A percentile compares a stretch with the other conserved stretches of the same genome.
Conservation (phyloP, 2,329 filamentous ascomycete species). For the Pseudogymnoascus sp. region DNA sequence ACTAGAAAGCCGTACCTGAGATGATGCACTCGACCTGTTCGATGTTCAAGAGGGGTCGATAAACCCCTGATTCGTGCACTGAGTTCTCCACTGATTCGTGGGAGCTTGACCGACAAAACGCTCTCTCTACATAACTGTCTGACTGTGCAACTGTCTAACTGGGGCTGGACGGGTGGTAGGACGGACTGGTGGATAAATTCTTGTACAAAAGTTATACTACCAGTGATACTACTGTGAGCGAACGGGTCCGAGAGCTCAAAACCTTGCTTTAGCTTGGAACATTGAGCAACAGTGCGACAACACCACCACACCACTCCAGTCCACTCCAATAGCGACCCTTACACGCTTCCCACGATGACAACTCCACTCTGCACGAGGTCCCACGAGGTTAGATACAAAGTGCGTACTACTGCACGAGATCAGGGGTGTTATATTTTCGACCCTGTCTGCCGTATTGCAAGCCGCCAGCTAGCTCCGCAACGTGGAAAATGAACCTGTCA, state of each 20-base stretch:
- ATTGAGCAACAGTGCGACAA: not conserved
- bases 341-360: not conserved
- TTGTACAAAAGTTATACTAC: not conserved
- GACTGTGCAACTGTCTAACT: not conserved
- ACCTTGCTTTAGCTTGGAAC: slow-evolving; percentile 5
- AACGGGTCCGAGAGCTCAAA: not conserved
- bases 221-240: not conserved
- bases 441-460: not conserved
- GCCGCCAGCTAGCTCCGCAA: not conserved
- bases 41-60: not conserved
- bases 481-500: not conserved
- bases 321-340: not conserved
- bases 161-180: not conserved
- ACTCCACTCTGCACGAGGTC: slow-evolving; percentile 1
- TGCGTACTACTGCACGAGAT: not conserved
- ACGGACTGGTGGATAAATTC: not conserved
- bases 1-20: not conserved
- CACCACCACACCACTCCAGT: not conserved
- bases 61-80: slow-evolving; percentile 2
- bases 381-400: not conserved
- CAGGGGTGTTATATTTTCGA: slow-evolving; percentile 4
- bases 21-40: not conserved
- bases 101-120: slow-evolving; percentile 2
- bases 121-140: not conserved
- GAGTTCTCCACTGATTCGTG: not conserved